Evolutionary conservation across 495 filamentous ascomycete species (phyloP).

Genomic region (Beverwykella pulmonaria): DNA sequence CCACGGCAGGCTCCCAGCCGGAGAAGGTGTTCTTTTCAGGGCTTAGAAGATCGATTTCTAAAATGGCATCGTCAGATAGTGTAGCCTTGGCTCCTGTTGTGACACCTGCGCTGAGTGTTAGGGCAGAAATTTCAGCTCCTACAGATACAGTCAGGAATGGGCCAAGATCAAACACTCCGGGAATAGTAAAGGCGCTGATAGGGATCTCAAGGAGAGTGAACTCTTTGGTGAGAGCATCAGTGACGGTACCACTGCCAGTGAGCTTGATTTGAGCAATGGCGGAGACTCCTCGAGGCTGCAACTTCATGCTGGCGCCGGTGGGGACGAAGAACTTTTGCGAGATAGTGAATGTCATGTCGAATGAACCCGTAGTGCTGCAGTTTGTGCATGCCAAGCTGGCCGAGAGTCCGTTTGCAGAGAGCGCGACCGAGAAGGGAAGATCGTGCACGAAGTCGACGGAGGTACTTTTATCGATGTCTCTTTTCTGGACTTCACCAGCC

Average conservation of each 20-base stretch:
- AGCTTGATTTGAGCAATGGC: slow-evolving; percentile 41
- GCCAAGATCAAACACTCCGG: slow-evolving; percentile 45
- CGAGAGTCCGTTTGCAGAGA: slow-evolving; percentile 18
- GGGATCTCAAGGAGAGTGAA: slow-evolving; percentile 42
- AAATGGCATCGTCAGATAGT: slow-evolving; percentile 39
- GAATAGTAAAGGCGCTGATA: slow-evolving; percentile 44
- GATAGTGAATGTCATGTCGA: slow-evolving; percentile 47
- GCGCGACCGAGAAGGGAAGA: slow-evolving; percentile 36
- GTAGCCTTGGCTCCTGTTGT: slow-evolving; percentile 38
- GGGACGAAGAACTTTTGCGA: slow-evolving; percentile 39
- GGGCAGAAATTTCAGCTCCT: slow-evolving; percentile 39
- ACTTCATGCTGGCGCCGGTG: slow-evolving; percentile 35
- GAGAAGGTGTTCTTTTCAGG: slow-evolving; percentile 40
- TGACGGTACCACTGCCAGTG: slow-evolving; percentile 35
- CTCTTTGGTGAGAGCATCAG: slow-evolving; percentile 35
- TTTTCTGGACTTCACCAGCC: background rate
- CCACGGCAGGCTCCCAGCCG: slow-evolving; percentile 44
- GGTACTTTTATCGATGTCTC: slow-evolving; percentile 42
- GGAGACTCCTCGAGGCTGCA: slow-evolving; percentile 43
- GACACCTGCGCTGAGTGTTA: slow-evolving; percentile 41
- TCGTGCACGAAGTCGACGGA: slow-evolving; percentile 43
- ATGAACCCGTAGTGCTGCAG: slow-evolving; percentile 45
- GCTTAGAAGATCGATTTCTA: slow-evolving; percentile 42
- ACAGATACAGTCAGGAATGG: slow-evolving; percentile 44
- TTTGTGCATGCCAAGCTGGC: slow-evolving; percentile 37